phyloP scores from a whole-genome alignment of 805 yeast genomes.

The Wickerhamomyces subpelliculosus region DNA sequence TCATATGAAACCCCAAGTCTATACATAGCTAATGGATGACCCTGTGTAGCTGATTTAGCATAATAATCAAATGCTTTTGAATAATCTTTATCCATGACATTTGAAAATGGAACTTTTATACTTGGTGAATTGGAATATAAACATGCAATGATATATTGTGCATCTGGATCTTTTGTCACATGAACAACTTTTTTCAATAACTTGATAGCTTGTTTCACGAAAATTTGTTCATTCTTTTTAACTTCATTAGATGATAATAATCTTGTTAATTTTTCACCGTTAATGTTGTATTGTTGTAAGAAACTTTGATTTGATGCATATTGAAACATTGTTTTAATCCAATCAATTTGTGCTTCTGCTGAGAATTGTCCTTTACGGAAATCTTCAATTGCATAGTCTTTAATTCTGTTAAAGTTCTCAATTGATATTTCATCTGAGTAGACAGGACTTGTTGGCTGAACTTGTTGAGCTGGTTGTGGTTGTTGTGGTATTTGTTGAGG shows the following conservation, averaged over 20 bases:
- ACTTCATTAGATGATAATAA: constrained; percentile 35
- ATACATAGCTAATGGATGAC: constrained; percentile 57
- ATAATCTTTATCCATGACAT: constrained; percentile 48
- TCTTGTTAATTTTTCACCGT: constrained; percentile 36
- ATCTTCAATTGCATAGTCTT: constrained; percentile 28
- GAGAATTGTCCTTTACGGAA: constrained; percentile 29
- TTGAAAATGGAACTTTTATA: constrained; percentile 35
- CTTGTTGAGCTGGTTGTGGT: constrained; percentile 1
- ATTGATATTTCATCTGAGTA: constrained; percentile 22
- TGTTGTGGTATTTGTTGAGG: constrained; percentile 1
- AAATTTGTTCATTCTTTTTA: constrained; percentile 45
- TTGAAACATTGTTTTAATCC: constrained; percentile 54
- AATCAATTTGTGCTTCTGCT: constrained; percentile 49
- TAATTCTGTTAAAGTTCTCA: constrained; percentile 22
- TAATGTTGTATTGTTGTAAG: constrained; percentile 37
- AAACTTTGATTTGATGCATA: constrained; percentile 35
- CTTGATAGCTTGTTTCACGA: constrained; percentile 51
- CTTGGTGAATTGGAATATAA: constrained; percentile 50
- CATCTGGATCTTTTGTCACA: constrained; percentile 44
- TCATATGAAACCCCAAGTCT: constrained; percentile 68
- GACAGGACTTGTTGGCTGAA: constrained; percentile 9
- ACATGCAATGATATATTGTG: constrained; percentile 55
- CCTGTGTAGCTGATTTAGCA: constrained; percentile 48
- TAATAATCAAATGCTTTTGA: constrained; percentile 56
- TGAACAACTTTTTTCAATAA: constrained; percentile 49